These are phyloP conservation scores for Alternaria arborescens DNA, from an alignment of 2,329 filamentous ascomycete species.

Conservation along the genomic window DNA sequence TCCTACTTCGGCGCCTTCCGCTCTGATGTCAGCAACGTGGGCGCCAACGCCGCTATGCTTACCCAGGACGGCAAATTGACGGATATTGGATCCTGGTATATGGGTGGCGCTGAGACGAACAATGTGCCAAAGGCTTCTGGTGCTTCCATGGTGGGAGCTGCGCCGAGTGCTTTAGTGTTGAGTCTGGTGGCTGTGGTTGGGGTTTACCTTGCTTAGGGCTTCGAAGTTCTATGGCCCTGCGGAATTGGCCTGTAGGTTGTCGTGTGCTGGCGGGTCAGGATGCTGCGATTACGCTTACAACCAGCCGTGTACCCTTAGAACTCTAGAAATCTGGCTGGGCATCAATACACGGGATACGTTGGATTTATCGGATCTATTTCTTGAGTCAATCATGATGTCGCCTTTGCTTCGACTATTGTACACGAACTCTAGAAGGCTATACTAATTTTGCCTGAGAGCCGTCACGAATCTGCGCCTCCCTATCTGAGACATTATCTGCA, in stretches of 20 bases:
- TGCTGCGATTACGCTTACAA: too few relatives aligned
- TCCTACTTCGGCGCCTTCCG: conserved; percentile 81
- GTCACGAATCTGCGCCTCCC: too few relatives aligned
- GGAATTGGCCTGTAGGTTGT: too few relatives aligned
- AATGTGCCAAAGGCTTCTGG: conserved; percentile 13
- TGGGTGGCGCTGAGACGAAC: conserved; percentile 59
- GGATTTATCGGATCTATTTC: fast-evolving
- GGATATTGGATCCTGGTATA: conserved; percentile 79
- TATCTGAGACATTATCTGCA: too few relatives aligned
- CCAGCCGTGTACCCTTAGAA: too few relatives aligned
- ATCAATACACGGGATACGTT: fast-evolving
- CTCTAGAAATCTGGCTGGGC: fast-evolving
- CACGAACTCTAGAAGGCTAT: too few relatives aligned
- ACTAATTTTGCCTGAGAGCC: fast-evolving
- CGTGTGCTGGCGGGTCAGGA: too few relatives aligned
- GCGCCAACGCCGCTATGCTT: conserved; percentile 75
- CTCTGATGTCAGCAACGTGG: conserved; percentile 74
- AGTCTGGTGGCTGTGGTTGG: not conserved
- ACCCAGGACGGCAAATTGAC: conserved; percentile 73
- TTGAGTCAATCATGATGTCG: too few relatives aligned
- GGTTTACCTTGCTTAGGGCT: not conserved
- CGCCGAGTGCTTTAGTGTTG: not conserved
- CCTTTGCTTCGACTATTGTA: too few relatives aligned
- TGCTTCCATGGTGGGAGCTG: not conserved
- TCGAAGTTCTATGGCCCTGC: not conserved